Evolutionary conservation across 2,329 filamentous ascomycete species (phyloP).

Genomic region (Magnaporthiopsis poae): DNA sequence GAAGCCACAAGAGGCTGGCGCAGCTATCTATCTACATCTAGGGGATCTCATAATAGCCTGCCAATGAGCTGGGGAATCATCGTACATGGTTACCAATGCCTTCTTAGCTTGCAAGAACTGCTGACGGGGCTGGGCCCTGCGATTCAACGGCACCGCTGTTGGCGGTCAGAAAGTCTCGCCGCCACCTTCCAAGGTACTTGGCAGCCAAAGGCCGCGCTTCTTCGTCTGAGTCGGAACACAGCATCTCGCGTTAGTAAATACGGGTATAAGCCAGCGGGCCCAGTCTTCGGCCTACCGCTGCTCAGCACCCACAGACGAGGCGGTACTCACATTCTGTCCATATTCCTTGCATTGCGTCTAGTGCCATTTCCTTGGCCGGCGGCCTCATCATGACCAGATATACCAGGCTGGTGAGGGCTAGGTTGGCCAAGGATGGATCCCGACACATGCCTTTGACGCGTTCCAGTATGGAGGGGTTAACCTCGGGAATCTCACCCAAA

Average conservation of each 20-base stretch:
- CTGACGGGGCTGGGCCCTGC: background rate
- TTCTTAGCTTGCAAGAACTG: conserved; percentile 3
- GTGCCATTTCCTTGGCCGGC: conserved; percentile 50
- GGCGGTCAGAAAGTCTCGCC: conserved; percentile 41
- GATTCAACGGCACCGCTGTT: conserved; percentile 13
- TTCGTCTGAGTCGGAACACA: conserved; percentile 35
- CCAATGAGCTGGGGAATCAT: too few relatives aligned
- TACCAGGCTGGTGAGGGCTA: conserved; percentile 54
- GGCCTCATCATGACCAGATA: conserved; percentile 61
- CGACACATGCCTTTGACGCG: conserved; percentile 60
- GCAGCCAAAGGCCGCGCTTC: conserved; percentile 52
- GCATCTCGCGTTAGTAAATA: background rate
- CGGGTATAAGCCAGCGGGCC: background rate
- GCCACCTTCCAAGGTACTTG: conserved; percentile 53
- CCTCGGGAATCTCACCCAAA: conserved; percentile 77
- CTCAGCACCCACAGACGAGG: background rate
- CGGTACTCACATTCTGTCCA: conserved; percentile 52
- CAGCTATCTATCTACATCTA: too few relatives aligned
- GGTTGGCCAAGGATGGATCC: conserved; percentile 53
- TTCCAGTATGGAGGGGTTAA: conserved; percentile 62
- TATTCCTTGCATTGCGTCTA: conserved; percentile 57
- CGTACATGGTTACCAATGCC: background rate
- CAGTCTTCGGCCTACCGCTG: too few relatives aligned
- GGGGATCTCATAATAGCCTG: too few relatives aligned
- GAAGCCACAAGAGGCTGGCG: too few relatives aligned